These are phyloP conservation scores for Lichtheimia hyalospora DNA, from an alignment of 371 early-diverging fungal genomes.

Conservation along the genomic window DNA sequence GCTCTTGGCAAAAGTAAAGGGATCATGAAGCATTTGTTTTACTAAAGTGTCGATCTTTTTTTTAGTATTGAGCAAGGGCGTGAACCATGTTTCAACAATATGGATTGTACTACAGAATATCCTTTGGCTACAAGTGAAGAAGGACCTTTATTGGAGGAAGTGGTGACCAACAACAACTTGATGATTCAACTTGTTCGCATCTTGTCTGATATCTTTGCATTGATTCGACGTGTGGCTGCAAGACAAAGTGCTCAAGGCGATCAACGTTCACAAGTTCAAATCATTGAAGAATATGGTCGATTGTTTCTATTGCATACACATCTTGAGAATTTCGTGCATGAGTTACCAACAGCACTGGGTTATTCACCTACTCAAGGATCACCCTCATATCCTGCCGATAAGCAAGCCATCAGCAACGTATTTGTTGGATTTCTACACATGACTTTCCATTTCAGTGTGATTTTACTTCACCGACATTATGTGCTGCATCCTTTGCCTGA, in stretches of 20 bases:
- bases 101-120: conserved; percentile 39
- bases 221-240: conserved; percentile 23
- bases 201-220: conserved; percentile 33
- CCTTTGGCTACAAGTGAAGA: conserved; percentile 41
- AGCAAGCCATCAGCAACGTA: conserved; percentile 38
- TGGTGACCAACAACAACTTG: conserved; percentile 36
- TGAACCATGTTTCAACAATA: conserved; percentile 26
- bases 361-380: conserved; percentile 37
- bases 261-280: conserved; percentile 21
- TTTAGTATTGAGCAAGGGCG: conserved; percentile 43
- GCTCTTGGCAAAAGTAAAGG: too few species aligned
- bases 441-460: conserved; percentile 77
- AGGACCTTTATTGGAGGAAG: conserved; percentile 36
- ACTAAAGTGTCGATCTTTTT: too few species aligned
- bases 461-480: conserved; percentile 80
- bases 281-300: conserved; percentile 39
- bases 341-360: conserved; percentile 45
- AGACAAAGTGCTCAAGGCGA: conserved; percentile 34
- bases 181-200: conserved; percentile 39
- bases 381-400: conserved; percentile 40
- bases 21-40: too few species aligned
- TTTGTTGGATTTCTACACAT: conserved; percentile 63
- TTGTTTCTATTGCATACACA: conserved; percentile 44
- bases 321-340: conserved; percentile 46
- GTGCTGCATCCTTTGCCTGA: conserved; percentile 29